phyloP scores from a whole-genome alignment of 805 yeast species.

The fission yeast (Schizosaccharomyces pombe) region DNA sequence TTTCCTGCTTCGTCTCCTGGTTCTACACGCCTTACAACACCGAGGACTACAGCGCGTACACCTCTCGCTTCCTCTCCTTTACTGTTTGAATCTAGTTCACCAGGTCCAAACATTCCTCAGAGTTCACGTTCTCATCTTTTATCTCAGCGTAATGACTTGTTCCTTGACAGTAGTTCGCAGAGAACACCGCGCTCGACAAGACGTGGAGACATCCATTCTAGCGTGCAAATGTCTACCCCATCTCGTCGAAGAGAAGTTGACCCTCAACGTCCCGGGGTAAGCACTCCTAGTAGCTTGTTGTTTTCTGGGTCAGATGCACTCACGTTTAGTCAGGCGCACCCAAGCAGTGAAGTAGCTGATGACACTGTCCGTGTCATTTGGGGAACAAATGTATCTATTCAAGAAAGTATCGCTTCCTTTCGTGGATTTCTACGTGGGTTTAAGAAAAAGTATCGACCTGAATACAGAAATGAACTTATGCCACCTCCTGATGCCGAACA shows the following conservation, averaged over 20 bases:
- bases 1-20: not conserved
- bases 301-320: conserved; percentile 7
- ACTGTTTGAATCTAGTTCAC: conserved; percentile 21
- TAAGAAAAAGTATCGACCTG: conserved; percentile 46
- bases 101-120: conserved; percentile 10
- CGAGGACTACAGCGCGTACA: not conserved
- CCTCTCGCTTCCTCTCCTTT: conserved; percentile 23
- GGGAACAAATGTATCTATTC: conserved; percentile 94
- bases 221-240: conserved; percentile 42
- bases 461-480: conserved; percentile 13
- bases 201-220: conserved; percentile 58
- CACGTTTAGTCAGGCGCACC: conserved; percentile 5
- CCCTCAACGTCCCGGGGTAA: not conserved
- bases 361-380: conserved; percentile 39
- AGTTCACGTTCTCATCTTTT: conserved; percentile 3
- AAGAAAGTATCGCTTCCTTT: conserved; percentile 60
- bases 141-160: conserved; percentile 6
- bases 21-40: not conserved
- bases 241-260: conserved; percentile 7
- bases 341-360: conserved; percentile 6
- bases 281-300: not conserved
- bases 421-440: conserved; percentile 66
- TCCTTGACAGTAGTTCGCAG: conserved; percentile 10
- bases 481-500: conserved; percentile 40
- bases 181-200: conserved; percentile 21